These are phyloP conservation scores for Nissolia schottii DNA, from an alignment of 306 rosid genomes.

Conservation along the genomic window DNA sequence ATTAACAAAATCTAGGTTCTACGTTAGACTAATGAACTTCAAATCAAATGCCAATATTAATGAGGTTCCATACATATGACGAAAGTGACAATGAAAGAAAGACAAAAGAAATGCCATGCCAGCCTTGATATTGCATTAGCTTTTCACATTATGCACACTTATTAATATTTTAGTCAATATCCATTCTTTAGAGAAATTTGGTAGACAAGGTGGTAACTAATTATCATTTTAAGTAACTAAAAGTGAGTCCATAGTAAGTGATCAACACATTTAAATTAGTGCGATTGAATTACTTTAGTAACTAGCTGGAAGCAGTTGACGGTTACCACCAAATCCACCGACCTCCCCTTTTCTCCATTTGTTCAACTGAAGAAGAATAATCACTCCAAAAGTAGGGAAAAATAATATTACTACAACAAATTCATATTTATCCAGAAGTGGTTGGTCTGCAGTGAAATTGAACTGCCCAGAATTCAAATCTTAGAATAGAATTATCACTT, in stretches of 20 bases:
- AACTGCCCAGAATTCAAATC: not conserved
- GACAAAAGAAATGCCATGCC: not conserved
- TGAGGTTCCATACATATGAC: not conserved
- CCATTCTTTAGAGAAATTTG: not conserved
- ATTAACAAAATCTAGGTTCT: not conserved
- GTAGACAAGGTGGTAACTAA: not conserved
- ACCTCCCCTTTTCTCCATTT: too few species aligned
- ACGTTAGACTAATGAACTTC: not conserved
- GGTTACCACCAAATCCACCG: too few species aligned
- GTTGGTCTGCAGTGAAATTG: too few species aligned
- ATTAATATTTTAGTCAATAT: not conserved
- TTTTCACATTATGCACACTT: not conserved
- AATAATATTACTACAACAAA: too few species aligned
- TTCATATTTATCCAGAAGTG: too few species aligned
- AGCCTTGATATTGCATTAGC: not conserved
- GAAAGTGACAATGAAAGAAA: not conserved
- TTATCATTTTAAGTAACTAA: not conserved
- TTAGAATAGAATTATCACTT: too few species aligned
- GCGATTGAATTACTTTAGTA: too few species aligned
- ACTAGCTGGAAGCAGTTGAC: too few species aligned
- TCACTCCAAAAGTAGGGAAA: too few species aligned
- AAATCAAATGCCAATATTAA: not conserved
- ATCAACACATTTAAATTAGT: not conserved
- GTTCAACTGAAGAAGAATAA: too few species aligned
- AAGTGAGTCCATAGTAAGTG: not conserved